Percentiles rank a stretch among this genome's conserved stretches.
phyloP scores from a whole-genome alignment of 768 basidiomycete species.

The Cystoderma amianthinum region DNA sequence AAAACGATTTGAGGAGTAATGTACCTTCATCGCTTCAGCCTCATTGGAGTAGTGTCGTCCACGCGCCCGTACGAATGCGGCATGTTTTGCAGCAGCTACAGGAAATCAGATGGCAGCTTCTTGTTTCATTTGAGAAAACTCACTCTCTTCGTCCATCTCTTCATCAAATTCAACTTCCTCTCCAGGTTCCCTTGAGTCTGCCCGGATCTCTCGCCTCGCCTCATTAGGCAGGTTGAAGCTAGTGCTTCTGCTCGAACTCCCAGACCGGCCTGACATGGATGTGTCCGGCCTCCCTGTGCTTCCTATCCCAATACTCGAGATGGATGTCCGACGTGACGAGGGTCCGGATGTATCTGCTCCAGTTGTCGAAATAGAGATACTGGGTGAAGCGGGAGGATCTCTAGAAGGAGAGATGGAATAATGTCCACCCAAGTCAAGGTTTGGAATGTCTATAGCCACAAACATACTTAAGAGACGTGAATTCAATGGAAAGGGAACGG shows the following conservation, averaged over 20 bases:
- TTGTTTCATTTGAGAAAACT: slow-evolving; percentile 15
- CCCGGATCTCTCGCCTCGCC: slow-evolving; percentile 51
- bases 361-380: slow-evolving; percentile 54
- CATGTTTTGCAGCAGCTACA: slow-evolving; percentile 75
- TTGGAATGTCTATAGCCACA: slow-evolving; percentile 79
- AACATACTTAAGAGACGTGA: slow-evolving; percentile 3
- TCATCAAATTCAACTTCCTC: slow-evolving; percentile 72
- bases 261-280: slow-evolving; percentile 49
- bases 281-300: slow-evolving; percentile 32
- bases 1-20: slow-evolving; percentile 6
- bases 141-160: slow-evolving; percentile 88
- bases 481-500: neutral
- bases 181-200: slow-evolving; percentile 48
- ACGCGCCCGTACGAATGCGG: slow-evolving; percentile 72
- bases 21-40: slow-evolving; percentile 88
- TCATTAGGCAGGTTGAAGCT: slow-evolving; percentile 78
- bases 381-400: slow-evolving; percentile 26
- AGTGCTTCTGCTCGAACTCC: slow-evolving; percentile 71
- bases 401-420: slow-evolving; percentile 23
- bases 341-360: slow-evolving; percentile 57
- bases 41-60: slow-evolving; percentile 88
- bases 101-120: neutral
- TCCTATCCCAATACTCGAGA: slow-evolving; percentile 49
- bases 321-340: slow-evolving; percentile 69
- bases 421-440: slow-evolving; percentile 52